phyloP scores from a whole-genome alignment of 2,329 filamentous ascomycete genomes.

The Endothia cerciana region DNA sequence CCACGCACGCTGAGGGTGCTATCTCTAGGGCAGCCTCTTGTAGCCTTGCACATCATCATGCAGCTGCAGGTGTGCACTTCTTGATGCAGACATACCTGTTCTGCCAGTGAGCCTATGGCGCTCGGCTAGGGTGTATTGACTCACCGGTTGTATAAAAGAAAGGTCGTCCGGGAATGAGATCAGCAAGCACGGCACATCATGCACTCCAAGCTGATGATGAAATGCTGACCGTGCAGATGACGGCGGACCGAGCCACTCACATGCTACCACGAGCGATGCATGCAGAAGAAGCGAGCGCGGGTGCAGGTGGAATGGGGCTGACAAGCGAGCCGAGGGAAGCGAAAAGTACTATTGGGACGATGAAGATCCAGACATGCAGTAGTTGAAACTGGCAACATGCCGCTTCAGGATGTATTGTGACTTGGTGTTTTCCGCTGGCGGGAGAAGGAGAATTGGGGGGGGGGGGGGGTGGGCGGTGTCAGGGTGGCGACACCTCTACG shows the following conservation, averaged over 20 bases:
- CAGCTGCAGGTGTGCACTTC: not conserved
- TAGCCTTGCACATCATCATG: not conserved
- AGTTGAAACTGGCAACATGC: slow-evolving; percentile 1
- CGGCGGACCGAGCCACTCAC: not conserved
- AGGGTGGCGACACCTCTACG: too few species aligned
- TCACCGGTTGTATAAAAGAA: not conserved
- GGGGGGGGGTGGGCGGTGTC: too few species aligned
- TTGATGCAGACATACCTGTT: too few species aligned
- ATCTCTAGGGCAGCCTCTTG: not conserved
- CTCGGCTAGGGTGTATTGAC: not conserved
- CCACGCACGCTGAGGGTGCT: not conserved
- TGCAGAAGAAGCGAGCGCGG: slow-evolving; percentile 1
- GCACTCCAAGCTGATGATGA: not conserved
- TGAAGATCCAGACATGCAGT: not conserved
- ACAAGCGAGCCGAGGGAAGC: not conserved
- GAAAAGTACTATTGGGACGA: not conserved
- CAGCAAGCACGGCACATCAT: not conserved
- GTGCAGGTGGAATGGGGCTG: not conserved
- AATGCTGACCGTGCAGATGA: slow-evolving; percentile 4
- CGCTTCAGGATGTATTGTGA: not conserved
- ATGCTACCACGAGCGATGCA: not conserved
- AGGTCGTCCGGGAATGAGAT: not conserved
- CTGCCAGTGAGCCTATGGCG: not conserved
- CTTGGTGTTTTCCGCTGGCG: not conserved
- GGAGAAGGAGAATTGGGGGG: too few species aligned